phyloP scores from a whole-genome alignment of 768 basidiomycete species.

The Xerocomus brunneocitrinus region DNA sequence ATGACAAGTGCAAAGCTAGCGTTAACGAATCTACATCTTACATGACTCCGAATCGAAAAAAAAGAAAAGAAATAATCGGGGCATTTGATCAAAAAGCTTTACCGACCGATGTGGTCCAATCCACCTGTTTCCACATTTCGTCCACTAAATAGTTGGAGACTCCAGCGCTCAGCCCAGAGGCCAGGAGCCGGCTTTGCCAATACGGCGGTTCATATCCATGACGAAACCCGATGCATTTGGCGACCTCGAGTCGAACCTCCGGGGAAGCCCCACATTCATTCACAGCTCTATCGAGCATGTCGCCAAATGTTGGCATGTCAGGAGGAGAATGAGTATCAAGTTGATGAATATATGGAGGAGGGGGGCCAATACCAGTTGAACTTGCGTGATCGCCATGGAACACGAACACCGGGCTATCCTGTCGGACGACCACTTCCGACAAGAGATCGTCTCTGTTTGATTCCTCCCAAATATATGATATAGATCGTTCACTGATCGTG shows the following conservation, averaged over 20 bases:
- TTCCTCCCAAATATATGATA: slow-evolving; percentile 9
- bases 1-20: background rate
- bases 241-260: slow-evolving; percentile 18
- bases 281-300: slow-evolving; percentile 21
- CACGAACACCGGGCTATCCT: slow-evolving; percentile 19
- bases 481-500: background rate
- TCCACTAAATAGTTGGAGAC: slow-evolving; percentile 17
- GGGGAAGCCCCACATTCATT: slow-evolving; percentile 12
- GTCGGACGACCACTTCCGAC: slow-evolving; percentile 11
- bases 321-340: slow-evolving; percentile 1
- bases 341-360: slow-evolving; percentile 15
- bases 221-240: slow-evolving; percentile 20
- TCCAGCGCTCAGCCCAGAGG: slow-evolving; percentile 16
- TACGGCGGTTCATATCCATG: slow-evolving; percentile 26
- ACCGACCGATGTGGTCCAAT: slow-evolving; percentile 10
- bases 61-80: background rate
- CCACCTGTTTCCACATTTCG: slow-evolving; percentile 25
- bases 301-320: slow-evolving; percentile 12
- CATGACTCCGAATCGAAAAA: background rate
- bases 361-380: slow-evolving; percentile 10
- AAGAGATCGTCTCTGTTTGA: background rate
- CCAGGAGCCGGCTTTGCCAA: slow-evolving; percentile 24
- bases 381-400: slow-evolving; percentile 1
- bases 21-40: background rate
- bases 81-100: background rate